Base-by-base conservation (phyloP, 2,329 filamentous ascomycete species). In the Metarhizium album region DNA sequence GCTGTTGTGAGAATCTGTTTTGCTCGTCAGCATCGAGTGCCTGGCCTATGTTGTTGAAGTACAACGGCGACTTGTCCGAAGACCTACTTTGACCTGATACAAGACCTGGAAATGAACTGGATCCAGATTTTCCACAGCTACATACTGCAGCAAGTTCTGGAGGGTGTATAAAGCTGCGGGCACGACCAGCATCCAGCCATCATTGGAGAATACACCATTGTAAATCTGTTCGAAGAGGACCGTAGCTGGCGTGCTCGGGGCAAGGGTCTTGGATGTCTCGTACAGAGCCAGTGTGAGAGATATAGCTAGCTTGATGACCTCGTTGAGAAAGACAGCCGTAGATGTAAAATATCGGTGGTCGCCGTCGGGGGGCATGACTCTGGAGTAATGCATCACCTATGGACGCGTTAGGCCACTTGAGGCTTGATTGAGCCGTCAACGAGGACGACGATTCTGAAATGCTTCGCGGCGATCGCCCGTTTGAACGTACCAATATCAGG, bases 101-200 rank as follows among this genome's bases (percentile, higher is more conserved):
- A 93, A 81, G 53, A 95, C 84, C 67, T 96, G 90, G 64, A 96
- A 97, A 49, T 91, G 90, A 4, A 93, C 89, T 0, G 91, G 87
- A 61, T 95, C 89, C 59, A 97, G 68, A 58, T 97, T 96, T 54
- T 87, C 89, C 11, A 96, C 82, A 1, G 89, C 91, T 48, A 94
- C 79, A 62, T 96, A 98, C 66, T 96, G 89, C 49, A 97, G 71
- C n/a, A 87, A 86, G 63, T 96, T 97, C 61, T 96, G 89, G 27
- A 96, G 66, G 0, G 91, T 95, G 64, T 95, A 97, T 2, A 97
- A 74, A 4, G 82, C 77, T 3, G 91, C 93, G 0, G 91, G 93
- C 42, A 97, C 83, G 8, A 88, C 89, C 56, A 98, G 72, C 67
- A 95, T 95, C 91, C 91, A 97, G 58, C 90, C 90, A 64, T 97